Evolutionary conservation across 768 basidiomycete species (phyloP).

Genomic region (Hysterangium stoloniferum): DNA sequence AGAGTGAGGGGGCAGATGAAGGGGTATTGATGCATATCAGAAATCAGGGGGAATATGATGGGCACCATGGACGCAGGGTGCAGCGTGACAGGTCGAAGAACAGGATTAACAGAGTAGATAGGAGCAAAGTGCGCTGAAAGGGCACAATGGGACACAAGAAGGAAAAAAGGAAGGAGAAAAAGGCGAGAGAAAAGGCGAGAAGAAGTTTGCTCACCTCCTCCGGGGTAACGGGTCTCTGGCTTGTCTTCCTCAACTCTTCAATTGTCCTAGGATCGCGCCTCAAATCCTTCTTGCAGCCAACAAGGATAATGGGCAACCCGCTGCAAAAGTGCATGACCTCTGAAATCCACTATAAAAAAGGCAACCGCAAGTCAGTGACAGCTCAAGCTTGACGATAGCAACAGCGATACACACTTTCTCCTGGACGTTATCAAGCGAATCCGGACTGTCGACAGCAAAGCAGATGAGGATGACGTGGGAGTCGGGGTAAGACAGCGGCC

Average conservation of each 20-base stretch:
- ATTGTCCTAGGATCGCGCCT: conserved; percentile 88
- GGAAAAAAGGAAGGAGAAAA: neutral
- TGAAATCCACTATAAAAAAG: conserved; percentile 91
- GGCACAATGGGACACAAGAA: neutral
- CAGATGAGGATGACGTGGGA: conserved; percentile 99
- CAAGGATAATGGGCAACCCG: conserved; percentile 90
- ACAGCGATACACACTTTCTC: conserved; percentile 71
- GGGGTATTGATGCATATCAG: no score
- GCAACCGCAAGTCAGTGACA: conserved; percentile 4
- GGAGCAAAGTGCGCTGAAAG: neutral
- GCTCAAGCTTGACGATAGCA: conserved; percentile 3
- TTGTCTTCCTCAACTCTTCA: conserved; percentile 90
- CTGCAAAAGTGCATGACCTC: conserved; percentile 98
- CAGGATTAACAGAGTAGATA: neutral
- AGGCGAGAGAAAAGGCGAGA: neutral
- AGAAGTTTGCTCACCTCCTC: conserved; percentile 59
- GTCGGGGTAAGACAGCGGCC: conserved; percentile 96
- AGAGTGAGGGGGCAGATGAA: no score
- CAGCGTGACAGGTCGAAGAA: neutral
- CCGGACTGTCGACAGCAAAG: conserved; percentile 96
- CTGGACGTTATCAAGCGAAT: conserved; percentile 98
- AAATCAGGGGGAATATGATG: no score
- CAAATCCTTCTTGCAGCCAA: conserved; percentile 99
- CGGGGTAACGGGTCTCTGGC: conserved; percentile 88
- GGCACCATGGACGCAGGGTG: neutral